Evolutionary conservation across 495 filamentous ascomycete genomes (phyloP).

Genomic region (Xylaria intraflava): DNA sequence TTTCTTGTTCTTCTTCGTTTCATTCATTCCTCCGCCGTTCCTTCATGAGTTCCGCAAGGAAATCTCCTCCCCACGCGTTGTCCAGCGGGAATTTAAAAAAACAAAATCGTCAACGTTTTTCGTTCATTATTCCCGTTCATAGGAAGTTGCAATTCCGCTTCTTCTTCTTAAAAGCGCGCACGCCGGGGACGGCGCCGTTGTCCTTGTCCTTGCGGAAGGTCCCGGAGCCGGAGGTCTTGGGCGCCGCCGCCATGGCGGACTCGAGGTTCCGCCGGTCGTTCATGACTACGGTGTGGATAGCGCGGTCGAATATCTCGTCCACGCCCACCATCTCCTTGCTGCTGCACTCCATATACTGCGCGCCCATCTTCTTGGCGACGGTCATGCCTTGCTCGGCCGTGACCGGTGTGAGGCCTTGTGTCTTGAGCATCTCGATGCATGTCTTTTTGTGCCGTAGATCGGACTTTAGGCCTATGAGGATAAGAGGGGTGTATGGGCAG

Average conservation of each 20-base stretch:
- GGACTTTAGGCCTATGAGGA: slow-evolving; percentile 93
- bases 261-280: slow-evolving; percentile 52
- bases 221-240: slow-evolving; percentile 16
- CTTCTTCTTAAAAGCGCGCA: slow-evolving; percentile 44
- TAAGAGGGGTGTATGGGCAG: slow-evolving; percentile 91
- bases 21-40: too few species aligned
- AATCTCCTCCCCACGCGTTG: not conserved
- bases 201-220: slow-evolving; percentile 15
- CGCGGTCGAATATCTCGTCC: slow-evolving; percentile 86
- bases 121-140: slow-evolving; percentile 31
- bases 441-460: slow-evolving; percentile 90
- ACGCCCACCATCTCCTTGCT: slow-evolving; percentile 95
- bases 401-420: slow-evolving; percentile 91
- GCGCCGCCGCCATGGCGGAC: slow-evolving; percentile 27
- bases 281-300: slow-evolving; percentile 79
- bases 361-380: slow-evolving; percentile 87
- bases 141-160: slow-evolving; percentile 68
- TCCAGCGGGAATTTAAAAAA: not conserved
- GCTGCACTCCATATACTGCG: slow-evolving; percentile 94
- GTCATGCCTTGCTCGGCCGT: slow-evolving; percentile 80
- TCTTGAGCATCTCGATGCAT: slow-evolving; percentile 96
- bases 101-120: not conserved
- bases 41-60: too few species aligned
- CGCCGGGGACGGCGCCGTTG: slow-evolving; percentile 25
- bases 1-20: not conserved